Conservation (phyloP, 345 rosid species). For the Kernera saxatilis region DNA sequence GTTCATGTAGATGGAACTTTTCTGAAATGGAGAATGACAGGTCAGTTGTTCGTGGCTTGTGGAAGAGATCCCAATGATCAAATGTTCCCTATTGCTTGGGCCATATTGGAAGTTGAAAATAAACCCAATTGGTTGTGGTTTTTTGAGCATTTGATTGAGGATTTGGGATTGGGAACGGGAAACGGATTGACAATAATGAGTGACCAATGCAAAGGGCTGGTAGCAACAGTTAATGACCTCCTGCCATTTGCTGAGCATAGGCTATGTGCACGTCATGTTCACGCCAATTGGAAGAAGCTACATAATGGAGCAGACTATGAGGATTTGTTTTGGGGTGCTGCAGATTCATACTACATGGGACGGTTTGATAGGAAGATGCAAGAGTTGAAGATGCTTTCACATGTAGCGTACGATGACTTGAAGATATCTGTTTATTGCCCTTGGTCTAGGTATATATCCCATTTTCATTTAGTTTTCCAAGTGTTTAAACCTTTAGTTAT, state of each 20-base stretch:
- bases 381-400: no score
- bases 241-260: not conserved
- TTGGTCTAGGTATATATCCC: not conserved
- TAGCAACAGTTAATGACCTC: not conserved
- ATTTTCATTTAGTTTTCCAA: no score
- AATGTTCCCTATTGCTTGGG: not conserved
- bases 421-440: not conserved
- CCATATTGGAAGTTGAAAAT: not conserved
- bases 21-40: not conserved
- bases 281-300: not conserved
- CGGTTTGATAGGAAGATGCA: not conserved
- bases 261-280: not conserved
- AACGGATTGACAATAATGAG: not conserved
- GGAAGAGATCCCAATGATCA: not conserved
- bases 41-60: not conserved
- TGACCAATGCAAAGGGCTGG: not conserved
- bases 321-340: not conserved
- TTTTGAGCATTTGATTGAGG: not conserved
- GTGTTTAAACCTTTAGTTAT: no score
- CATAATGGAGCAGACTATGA: not conserved
- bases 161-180: fast-evolving
- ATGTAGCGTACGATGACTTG: no score
- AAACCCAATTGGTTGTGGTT: not conserved
- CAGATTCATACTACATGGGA: not conserved
- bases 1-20: not conserved